phyloP scores from a whole-genome alignment of 1,139 yeast species.

The Diutina neorugosa region DNA sequence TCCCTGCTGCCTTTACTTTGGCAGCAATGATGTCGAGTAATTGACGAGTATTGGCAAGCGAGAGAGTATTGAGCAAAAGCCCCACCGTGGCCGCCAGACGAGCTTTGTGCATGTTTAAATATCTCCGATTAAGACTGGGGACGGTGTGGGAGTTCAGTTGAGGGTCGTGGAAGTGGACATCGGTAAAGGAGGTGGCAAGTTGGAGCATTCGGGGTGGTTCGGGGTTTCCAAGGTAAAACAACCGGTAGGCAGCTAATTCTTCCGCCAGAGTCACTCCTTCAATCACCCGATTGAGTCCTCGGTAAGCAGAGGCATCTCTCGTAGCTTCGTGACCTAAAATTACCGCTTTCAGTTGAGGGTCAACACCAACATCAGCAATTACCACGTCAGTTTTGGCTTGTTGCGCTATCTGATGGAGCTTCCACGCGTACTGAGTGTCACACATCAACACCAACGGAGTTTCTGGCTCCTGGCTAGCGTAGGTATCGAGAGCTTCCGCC shows the following conservation, averaged over 20 bases:
- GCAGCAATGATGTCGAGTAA: slow-evolving; percentile 48
- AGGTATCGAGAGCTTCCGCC: slow-evolving; percentile 21
- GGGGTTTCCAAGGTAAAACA: slow-evolving; percentile 66
- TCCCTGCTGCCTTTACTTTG: slow-evolving; percentile 63
- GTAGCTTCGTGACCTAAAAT: slow-evolving; percentile 23
- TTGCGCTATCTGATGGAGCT: slow-evolving; percentile 23
- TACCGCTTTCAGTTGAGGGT: slow-evolving; percentile 15
- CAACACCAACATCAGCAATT: slow-evolving; percentile 37
- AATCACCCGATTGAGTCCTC: not conserved
- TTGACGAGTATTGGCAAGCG: slow-evolving; percentile 56
- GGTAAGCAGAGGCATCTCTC: not conserved
- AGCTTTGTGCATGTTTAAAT: slow-evolving; percentile 77
- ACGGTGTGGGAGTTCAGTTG: slow-evolving; percentile 40
- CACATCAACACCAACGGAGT: slow-evolving; percentile 50
- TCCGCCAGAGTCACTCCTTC: slow-evolving; percentile 9
- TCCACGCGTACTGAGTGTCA: slow-evolving; percentile 45
- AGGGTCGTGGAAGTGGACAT: slow-evolving; percentile 40
- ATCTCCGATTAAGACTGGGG: slow-evolving; percentile 73
- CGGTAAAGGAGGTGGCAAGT: slow-evolving; percentile 55
- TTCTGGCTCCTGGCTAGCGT: slow-evolving; percentile 13
- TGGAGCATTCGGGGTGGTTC: slow-evolving; percentile 69
- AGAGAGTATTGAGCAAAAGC: slow-evolving; percentile 76
- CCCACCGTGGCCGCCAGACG: slow-evolving; percentile 90
- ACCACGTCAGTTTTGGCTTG: slow-evolving; percentile 23
- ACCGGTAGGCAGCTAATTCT: slow-evolving; percentile 24